phyloP scores from a whole-genome alignment of 768 basidiomycete species.

The Lactifluus rugatus region DNA sequence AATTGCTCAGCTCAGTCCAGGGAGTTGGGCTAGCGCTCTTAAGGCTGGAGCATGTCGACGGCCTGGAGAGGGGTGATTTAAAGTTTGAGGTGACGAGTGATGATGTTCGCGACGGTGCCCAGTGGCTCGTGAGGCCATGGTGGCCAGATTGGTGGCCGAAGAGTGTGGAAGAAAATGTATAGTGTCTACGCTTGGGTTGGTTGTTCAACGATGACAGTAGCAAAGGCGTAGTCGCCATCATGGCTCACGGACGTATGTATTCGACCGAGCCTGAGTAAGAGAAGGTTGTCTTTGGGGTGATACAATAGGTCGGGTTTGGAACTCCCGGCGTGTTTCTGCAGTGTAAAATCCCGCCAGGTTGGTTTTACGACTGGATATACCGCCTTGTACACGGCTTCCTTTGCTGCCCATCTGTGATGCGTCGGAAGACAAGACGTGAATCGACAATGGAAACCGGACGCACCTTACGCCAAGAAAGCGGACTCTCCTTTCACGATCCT shows the following conservation, averaged over 20 bases:
- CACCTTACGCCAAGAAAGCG: constrained; percentile 70
- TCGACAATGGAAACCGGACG: constrained; percentile 16
- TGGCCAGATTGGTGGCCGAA: constrained; percentile 50
- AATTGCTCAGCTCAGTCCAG: constrained; percentile 49
- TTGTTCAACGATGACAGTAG: constrained; percentile 54
- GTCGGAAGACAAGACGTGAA: constrained; percentile 5
- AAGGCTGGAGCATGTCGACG: constrained; percentile 65
- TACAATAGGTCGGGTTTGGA: constrained; percentile 37
- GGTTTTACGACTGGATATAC: constrained; percentile 51
- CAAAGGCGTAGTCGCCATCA: constrained; percentile 68
- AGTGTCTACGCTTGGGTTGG: background rate
- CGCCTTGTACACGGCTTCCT: constrained; percentile 85
- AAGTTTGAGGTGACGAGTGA: constrained; percentile 29
- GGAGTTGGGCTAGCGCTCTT: constrained; percentile 71
- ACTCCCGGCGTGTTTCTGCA: constrained; percentile 20
- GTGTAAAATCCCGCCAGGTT: constrained; percentile 66
- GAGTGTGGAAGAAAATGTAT: background rate
- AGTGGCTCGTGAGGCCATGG: constrained; percentile 38
- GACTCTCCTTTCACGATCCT: constrained; percentile 21
- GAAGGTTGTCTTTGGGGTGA: constrained; percentile 16
- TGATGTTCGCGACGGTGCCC: constrained; percentile 14
- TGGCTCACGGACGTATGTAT: constrained; percentile 73
- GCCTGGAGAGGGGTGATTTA: constrained; percentile 39
- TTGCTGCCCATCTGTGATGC: constrained; percentile 59
- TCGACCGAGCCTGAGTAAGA: constrained; percentile 24